phyloP scores from a whole-genome alignment of 257 asterid genomes.

The Jasminum sambac region DNA sequence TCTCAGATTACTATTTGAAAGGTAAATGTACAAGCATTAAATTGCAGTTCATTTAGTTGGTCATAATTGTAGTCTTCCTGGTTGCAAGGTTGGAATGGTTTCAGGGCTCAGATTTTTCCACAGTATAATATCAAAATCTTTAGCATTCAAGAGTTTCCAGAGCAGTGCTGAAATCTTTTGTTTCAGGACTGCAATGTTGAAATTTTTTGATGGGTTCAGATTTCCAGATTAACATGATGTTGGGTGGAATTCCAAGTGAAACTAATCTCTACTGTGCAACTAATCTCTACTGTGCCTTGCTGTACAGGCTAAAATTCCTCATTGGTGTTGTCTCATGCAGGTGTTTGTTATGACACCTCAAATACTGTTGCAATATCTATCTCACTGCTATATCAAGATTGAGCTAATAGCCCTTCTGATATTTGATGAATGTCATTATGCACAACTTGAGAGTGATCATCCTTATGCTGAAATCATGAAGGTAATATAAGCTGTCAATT shows the following conservation, averaged over 20 bases:
- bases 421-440: constrained; percentile 98
- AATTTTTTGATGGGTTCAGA: not conserved
- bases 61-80: not conserved
- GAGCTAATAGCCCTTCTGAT: constrained; percentile 83
- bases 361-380: constrained; percentile 65
- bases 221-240: not conserved
- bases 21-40: constrained; percentile 9
- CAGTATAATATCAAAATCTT: not conserved
- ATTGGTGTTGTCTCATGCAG: constrained; percentile 46
- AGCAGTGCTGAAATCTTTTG: not conserved
- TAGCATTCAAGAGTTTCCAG: not conserved
- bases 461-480: constrained; percentile 98
- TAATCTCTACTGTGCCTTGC: constrained; percentile 6
- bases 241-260: constrained; percentile 5
- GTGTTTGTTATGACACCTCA: constrained; percentile 96
- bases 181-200: too few species aligned
- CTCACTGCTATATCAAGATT: constrained; percentile 79
- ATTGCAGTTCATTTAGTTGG: not conserved
- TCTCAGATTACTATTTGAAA: constrained; percentile 17
- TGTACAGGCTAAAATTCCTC: constrained; percentile 9
- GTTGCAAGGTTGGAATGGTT: not conserved
- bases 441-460: constrained; percentile 87
- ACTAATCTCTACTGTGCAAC: constrained; percentile 17
- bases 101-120: not conserved
- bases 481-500: constrained; percentile 38